Evolutionary conservation across 2,329 filamentous ascomycete species (phyloP).

Genomic region (Exophiala spinifera): DNA sequence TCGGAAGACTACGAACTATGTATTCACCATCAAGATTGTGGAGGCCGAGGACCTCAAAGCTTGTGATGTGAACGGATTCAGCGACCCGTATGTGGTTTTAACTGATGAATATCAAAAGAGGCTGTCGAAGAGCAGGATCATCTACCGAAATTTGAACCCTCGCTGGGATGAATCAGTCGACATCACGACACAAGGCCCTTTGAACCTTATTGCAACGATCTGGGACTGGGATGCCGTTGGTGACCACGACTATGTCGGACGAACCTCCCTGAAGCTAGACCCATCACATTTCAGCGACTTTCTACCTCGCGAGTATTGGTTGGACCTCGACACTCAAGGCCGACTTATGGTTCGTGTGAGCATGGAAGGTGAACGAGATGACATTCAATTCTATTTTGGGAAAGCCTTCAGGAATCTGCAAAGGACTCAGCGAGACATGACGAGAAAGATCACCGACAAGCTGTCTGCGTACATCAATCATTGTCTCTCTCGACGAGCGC

Average conservation of each 20-base stretch:
- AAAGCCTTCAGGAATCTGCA: slow-evolving; percentile 95
- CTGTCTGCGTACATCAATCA: slow-evolving; percentile 90
- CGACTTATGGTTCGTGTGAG: slow-evolving; percentile 84
- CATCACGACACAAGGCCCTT: slow-evolving; percentile 83
- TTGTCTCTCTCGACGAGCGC: slow-evolving; percentile 77
- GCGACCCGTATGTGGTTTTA: slow-evolving; percentile 94
- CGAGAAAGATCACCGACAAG: slow-evolving; percentile 96
- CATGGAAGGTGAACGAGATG: slow-evolving; percentile 97
- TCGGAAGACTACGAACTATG: slow-evolving; percentile 78
- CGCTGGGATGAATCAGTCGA: slow-evolving; percentile 97
- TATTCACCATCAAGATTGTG: slow-evolving; percentile 98
- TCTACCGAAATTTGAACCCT: slow-evolving; percentile 86
- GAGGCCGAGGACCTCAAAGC: slow-evolving; percentile 97
- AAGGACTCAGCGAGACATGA: slow-evolving; percentile 96
- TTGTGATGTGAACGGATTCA: slow-evolving; percentile 91
- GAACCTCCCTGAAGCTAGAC: slow-evolving; percentile 96
- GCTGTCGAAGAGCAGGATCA: slow-evolving; percentile 87
- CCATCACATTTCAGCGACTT: slow-evolving; percentile 97
- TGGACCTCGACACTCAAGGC: slow-evolving; percentile 94
- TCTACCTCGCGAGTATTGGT: slow-evolving; percentile 92
- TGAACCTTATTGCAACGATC: slow-evolving; percentile 93
- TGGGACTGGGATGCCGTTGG: slow-evolving; percentile 99
- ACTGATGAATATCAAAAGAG: slow-evolving; percentile 98
- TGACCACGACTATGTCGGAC: slow-evolving; percentile 94
- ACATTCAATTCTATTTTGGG: slow-evolving; percentile 97